Evolutionary conservation across 2,329 filamentous ascomycete species (phyloP).

Genomic region (Juglanconis sp.): DNA sequence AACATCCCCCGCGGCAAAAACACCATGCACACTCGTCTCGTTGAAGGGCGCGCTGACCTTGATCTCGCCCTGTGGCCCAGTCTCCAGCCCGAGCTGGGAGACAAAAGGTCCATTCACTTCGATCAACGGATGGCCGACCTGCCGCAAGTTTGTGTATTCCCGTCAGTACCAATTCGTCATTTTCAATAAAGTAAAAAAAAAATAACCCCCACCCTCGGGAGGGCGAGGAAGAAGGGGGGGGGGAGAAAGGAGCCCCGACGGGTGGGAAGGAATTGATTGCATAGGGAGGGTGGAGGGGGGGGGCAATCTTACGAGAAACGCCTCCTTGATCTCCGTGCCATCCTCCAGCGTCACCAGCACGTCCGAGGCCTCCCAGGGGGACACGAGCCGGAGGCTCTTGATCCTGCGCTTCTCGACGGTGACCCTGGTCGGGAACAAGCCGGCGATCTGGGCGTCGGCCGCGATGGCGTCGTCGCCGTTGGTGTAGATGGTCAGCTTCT

Average conservation of each 20-base stretch:
- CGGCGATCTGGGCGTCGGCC: background rate
- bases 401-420: slow-evolving; percentile 11
- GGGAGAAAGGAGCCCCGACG: too few species aligned
- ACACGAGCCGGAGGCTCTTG: slow-evolving; percentile 9
- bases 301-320: slow-evolving; percentile 5
- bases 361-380: slow-evolving; percentile 3
- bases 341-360: slow-evolving; percentile 15
- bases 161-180: background rate
- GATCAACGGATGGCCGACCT: slow-evolving; percentile 1
- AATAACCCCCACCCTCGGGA: too few species aligned
- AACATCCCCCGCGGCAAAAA: slow-evolving; percentile 17
- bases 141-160: background rate
- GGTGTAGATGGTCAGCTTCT: slow-evolving; percentile 14
- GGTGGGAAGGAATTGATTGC: too few species aligned
- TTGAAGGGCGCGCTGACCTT: slow-evolving; percentile 5
- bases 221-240: too few species aligned
- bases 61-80: slow-evolving; percentile 9
- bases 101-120: slow-evolving; percentile 11
- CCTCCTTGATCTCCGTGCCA: slow-evolving; percentile 10
- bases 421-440: slow-evolving; percentile 9
- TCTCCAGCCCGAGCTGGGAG: slow-evolving; percentile 6
- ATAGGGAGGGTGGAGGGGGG: too few species aligned
- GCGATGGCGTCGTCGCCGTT: slow-evolving; percentile 8
- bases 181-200: background rate
- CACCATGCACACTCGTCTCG: slow-evolving; percentile 12